Conservation (phyloP, 371 early-diverging fungal species). For the Fennellomyces sp. region DNA sequence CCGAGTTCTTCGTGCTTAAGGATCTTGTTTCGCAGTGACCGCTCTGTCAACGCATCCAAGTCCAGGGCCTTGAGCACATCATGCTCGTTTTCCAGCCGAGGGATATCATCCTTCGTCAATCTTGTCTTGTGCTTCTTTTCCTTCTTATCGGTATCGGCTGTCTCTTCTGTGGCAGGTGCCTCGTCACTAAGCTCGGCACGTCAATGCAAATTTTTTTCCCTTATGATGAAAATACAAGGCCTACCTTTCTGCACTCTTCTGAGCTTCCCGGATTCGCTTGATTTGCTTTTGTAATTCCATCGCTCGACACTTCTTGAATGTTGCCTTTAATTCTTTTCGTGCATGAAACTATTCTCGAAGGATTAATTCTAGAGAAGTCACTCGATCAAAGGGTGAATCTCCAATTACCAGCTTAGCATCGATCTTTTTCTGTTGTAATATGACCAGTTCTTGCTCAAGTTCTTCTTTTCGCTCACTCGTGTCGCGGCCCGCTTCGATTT, state of each 20-base stretch:
- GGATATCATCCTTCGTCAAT: constrained; percentile 21
- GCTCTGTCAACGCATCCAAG: constrained; percentile 35
- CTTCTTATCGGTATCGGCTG: background rate
- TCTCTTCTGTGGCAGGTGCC: background rate
- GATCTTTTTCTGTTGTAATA: constrained; percentile 29
- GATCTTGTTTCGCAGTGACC: constrained; percentile 31
- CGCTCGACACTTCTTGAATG: constrained; percentile 37
- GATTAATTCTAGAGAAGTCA: background rate
- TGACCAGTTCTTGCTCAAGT: constrained; percentile 8
- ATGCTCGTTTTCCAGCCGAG: constrained; percentile 34
- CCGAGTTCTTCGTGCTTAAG: constrained; percentile 30
- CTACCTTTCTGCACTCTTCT: constrained; percentile 17
- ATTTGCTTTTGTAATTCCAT: constrained; percentile 37
- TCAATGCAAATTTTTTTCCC: too few species aligned
- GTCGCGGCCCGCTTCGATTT: background rate
- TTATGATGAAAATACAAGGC: too few species aligned
- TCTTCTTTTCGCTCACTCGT: background rate
- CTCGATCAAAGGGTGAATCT: background rate
- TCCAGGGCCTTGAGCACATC: constrained; percentile 43
- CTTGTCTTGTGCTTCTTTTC: constrained; percentile 14
- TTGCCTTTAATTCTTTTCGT: constrained; percentile 29
- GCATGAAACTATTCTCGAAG: constrained; percentile 32
- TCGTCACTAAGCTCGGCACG: too few species aligned
- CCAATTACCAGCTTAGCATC: constrained; percentile 35
- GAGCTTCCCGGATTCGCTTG: constrained; percentile 31